Conservation (phyloP, 2,329 filamentous ascomycete genomes). For the Waltergamsia citrina region DNA sequence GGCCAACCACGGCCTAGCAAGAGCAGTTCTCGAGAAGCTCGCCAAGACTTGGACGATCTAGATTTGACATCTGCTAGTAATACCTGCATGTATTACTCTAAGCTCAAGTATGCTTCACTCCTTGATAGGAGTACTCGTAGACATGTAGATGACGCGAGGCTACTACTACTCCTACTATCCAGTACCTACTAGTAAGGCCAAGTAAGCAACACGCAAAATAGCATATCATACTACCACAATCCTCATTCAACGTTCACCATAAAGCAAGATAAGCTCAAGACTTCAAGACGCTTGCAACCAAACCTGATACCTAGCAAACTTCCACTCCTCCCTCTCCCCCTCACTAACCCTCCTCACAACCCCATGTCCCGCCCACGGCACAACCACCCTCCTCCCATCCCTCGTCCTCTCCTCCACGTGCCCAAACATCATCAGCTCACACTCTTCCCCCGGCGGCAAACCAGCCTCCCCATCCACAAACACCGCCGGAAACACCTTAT, state of each 20-base stretch:
- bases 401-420: slow-evolving; percentile 13
- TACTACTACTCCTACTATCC: too few relatives aligned
- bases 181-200: not conserved
- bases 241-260: too few relatives aligned
- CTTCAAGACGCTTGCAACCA: slow-evolving; percentile 17
- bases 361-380: slow-evolving; percentile 21
- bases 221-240: too few relatives aligned
- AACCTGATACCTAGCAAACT: slow-evolving; percentile 20
- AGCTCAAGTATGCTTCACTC: too few relatives aligned
- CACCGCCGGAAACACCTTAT: slow-evolving; percentile 29
- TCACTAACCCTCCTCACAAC: slow-evolving; percentile 14
- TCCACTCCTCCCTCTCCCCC: slow-evolving; percentile 17
- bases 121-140: not conserved
- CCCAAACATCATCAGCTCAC: slow-evolving; percentile 25
- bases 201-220: not conserved
- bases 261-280: too few relatives aligned
- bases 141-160: too few relatives aligned
- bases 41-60: not conserved
- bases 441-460: slow-evolving; percentile 5
- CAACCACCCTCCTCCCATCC: slow-evolving; percentile 14
- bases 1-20: not conserved
- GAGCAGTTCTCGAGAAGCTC: too few relatives aligned
- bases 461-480: slow-evolving; percentile 15
- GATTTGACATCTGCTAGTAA: not conserved
- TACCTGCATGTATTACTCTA: too few relatives aligned